A percentile compares a stretch with the other conserved stretches of the same genome.
phyloP scores from a whole-genome alignment of 1,139 yeast species.

The Diutina pseudorugosa region DNA sequence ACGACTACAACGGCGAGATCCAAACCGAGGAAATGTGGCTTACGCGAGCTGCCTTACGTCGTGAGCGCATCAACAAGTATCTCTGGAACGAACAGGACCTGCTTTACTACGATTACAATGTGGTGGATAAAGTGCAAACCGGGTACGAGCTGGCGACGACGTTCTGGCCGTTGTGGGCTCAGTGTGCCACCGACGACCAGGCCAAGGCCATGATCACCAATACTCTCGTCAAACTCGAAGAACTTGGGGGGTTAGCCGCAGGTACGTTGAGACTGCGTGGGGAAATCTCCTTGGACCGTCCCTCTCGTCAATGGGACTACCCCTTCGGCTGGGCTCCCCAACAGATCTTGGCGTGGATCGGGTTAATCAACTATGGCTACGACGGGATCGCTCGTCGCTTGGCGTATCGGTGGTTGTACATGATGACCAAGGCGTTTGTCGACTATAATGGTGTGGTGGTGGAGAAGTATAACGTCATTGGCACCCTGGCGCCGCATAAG shows the following conservation, averaged over 20 bases:
- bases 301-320: slow-evolving; percentile 95
- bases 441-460: slow-evolving; percentile 94
- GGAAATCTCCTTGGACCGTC: slow-evolving; percentile 52
- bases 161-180: slow-evolving; percentile 90
- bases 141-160: slow-evolving; percentile 81
- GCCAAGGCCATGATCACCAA: slow-evolving; percentile 50
- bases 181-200: slow-evolving; percentile 58
- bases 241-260: slow-evolving; percentile 79
- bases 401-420: slow-evolving; percentile 75
- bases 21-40: slow-evolving; percentile 53
- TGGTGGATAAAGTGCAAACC: slow-evolving; percentile 42
- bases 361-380: slow-evolving; percentile 65
- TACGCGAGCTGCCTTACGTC: slow-evolving; percentile 41
- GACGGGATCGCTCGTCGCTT: slow-evolving; percentile 55
- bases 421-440: slow-evolving; percentile 87
- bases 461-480: slow-evolving; percentile 87
- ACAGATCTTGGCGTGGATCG: slow-evolving; percentile 90
- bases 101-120: slow-evolving; percentile 77
- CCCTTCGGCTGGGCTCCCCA: slow-evolving; percentile 99
- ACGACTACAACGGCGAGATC: slow-evolving; percentile 22
- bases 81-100: slow-evolving; percentile 79
- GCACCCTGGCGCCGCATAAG: slow-evolving; percentile 74
- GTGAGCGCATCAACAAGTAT: slow-evolving; percentile 47
- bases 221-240: slow-evolving; percentile 66
- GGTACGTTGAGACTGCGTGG: slow-evolving; percentile 78